phyloP scores from a whole-genome alignment of 1,139 yeast species.

The Starmera stellimalicola region DNA sequence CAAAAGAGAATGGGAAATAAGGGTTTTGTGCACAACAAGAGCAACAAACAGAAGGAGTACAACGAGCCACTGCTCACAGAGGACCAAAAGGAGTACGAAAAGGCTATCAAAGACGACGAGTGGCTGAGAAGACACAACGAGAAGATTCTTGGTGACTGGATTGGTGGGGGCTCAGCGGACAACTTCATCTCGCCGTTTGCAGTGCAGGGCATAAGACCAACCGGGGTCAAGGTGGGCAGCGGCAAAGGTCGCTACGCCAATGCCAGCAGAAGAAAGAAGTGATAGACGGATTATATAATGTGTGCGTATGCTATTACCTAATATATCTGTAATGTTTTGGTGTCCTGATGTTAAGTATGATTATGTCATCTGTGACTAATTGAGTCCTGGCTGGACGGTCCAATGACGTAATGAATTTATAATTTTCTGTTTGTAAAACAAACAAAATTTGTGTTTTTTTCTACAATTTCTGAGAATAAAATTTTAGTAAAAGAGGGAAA shows the following conservation, averaged over 20 bases:
- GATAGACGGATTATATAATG: background rate
- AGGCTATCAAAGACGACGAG: conserved; percentile 77
- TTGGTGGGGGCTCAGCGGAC: conserved; percentile 93
- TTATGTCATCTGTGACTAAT: background rate
- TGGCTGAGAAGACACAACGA: conserved; percentile 87
- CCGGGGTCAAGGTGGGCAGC: conserved; percentile 71
- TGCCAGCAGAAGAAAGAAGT: conserved; percentile 35
- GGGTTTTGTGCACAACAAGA: conserved; percentile 60
- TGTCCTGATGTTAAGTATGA: background rate
- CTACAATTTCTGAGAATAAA: no score
- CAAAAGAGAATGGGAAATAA: conserved; percentile 57
- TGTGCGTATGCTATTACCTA: no score
- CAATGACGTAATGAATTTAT: no score
- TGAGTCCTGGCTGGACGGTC: no score
- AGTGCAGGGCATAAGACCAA: conserved; percentile 48
- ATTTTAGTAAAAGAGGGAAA: no score
- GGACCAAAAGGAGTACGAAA: conserved; percentile 89
- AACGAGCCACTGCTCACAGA: conserved; percentile 62
- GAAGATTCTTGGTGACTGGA: conserved; percentile 76
- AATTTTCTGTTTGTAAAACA: no score
- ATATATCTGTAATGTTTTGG: background rate
- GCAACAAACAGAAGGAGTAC: conserved; percentile 46
- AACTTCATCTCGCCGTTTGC: conserved; percentile 88
- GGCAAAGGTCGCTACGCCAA: conserved; percentile 62
- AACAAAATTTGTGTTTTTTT: no score